Base-by-base conservation (phyloP, 2,329 filamentous ascomycete genomes). In the Xylariaceae sp. region DNA sequence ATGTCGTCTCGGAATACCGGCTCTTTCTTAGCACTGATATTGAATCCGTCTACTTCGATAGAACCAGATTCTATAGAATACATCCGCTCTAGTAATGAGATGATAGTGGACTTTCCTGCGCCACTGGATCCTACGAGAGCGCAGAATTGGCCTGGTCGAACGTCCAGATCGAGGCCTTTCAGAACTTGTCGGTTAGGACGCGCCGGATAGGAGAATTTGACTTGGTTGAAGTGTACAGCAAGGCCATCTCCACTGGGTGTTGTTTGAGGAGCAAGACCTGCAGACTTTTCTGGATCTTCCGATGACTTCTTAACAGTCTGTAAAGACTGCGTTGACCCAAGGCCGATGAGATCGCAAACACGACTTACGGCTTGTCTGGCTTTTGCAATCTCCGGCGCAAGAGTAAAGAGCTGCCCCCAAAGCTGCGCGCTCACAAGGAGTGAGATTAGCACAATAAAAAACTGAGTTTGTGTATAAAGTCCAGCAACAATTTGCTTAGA, bases 311-410 rank as follows among this genome's bases (percentile, higher is more conserved):
- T 41, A 38, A 60, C 60, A 12, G 31, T 47, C 18, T 52, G 56
- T 31, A 56, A 44, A 19, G 55, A 56, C 36, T 55, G 61, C 39
- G 57, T 64, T 42, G 62, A 71, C 2, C 75, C 73, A 3, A 80
- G 65, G 42, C 75, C 71, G 45, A 82, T 75, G 22, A 82, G 67
- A 53, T 68, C 73, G 48, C 81, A 70, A 42, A 88, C 81, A 34
- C 82, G 74, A 6, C 77, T 78, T 11, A 83, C 81, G 3, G 87
- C 84, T 1, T 75, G 74, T 31, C 78, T 79, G 1, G 88, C 87
- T 42, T 82, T 80, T 1, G 86, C 83, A n/a, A 91, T 78, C 57
- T 92, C 88, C 1, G 87, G 88, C 0, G 87, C 87, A 1, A 91
- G 78, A 19, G 83, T 83, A 65, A 91, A 90, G 68, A 90, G 83